Base-by-base conservation (phyloP, 345 rosid species). In the Brassica carinata region DNA sequence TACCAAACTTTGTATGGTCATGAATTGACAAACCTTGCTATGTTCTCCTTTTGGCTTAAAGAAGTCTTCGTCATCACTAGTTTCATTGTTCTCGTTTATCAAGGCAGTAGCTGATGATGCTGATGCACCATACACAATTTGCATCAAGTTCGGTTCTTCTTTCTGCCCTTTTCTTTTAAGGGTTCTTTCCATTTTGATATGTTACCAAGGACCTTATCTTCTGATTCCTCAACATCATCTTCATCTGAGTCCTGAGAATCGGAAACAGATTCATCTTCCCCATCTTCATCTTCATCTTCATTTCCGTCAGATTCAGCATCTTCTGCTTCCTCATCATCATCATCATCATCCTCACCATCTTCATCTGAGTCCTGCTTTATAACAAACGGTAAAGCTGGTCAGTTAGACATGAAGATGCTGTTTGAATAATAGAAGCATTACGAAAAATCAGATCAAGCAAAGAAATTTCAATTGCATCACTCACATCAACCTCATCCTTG, bases 181-280 rank as follows among this genome's bases (percentile, higher is more conserved):
- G 90, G 87, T 80, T 87, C 88, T 87, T 87, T 96, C 97, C 98
- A 93, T 75, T 90, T 89, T 61, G 99, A 90, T 82, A 80, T 75
- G 75, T 92, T 96, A 64, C 98, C 97, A 85, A 83, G 78, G 74
- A 74, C 85, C 74, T 78, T 88, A 71, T 86, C 90, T 7, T 79
- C 82, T 34, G 34, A 38, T 71, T 48, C 65, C 13, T 45, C 71
- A 26, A 13, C 30, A 67, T 77, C 74, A 38, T 29, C 45, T 26
- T 69, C 80, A 3, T 33, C 66, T 5, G 83, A 75, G 10, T 19
- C 64, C n/a, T 71, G 38, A 2, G 17, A 34, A 34, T 38, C 30
- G 4, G 53, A 38, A 36, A 2, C 15, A 67, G 71, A 65, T 43
- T 65, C 45, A 55, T 70, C 27, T 58, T 58, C 75, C 0, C 23